Conservation (phyloP, 495 filamentous ascomycete species). For the Chaetomidium leptoderma region DNA sequence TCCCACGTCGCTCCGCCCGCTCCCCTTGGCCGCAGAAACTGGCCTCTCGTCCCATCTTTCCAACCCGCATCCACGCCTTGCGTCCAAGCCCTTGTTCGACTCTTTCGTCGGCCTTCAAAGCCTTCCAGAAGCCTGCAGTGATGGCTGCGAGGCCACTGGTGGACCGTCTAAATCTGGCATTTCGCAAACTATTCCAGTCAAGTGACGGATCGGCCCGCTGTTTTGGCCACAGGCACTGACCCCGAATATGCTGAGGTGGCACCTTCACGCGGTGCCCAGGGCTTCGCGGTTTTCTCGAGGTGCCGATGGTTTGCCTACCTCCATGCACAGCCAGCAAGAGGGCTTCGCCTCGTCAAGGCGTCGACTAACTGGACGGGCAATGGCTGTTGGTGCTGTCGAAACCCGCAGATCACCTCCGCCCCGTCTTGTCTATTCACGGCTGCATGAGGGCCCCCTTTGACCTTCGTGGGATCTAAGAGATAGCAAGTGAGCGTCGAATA, state of each 20-base stretch:
- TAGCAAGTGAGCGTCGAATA: neutral
- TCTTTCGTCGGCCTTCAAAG: neutral
- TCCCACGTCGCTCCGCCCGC: conserved; percentile 2
- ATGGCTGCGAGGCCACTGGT: neutral
- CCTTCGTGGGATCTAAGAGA: too few relatives aligned
- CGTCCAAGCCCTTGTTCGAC: neutral
- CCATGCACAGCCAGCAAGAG: too few relatives aligned
- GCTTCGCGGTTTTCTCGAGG: too few relatives aligned
- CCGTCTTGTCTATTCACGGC: neutral
- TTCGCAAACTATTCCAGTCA: neutral
- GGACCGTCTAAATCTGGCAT: neutral
- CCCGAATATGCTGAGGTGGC: too few relatives aligned
- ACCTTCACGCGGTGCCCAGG: too few relatives aligned
- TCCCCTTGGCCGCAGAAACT: neutral
- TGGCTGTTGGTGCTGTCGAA: neutral
- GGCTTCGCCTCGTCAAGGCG: neutral
- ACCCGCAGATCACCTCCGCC: too few relatives aligned
- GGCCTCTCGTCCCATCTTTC: neutral
- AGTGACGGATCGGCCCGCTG: too few relatives aligned
- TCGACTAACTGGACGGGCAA: neutral
- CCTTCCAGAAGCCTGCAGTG: neutral
- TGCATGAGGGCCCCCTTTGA: neutral
- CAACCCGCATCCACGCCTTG: too few relatives aligned
- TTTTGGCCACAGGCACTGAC: too few relatives aligned
- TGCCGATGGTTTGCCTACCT: too few relatives aligned